phyloP scores from a whole-genome alignment of 2,329 filamentous ascomycete genomes.

The Zasmidium cellare region DNA sequence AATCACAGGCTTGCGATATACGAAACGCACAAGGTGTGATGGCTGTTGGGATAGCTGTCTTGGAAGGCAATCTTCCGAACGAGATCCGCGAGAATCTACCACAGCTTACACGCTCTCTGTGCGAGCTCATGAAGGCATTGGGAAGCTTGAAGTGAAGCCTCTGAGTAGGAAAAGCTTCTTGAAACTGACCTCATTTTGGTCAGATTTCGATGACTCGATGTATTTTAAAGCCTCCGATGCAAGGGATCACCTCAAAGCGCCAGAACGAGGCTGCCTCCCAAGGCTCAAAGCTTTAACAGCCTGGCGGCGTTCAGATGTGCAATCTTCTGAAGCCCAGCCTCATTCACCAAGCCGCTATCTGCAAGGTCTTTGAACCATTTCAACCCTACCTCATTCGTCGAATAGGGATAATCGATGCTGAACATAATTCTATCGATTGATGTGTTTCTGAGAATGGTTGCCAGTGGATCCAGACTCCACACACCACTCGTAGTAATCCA shows the following conservation, averaged over 20 bases:
- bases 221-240: too few species aligned
- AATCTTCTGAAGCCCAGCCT: slow-evolving; percentile 52
- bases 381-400: slow-evolving; percentile 51
- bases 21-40: slow-evolving; percentile 19
- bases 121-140: slow-evolving; percentile 24
- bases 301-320: slow-evolving; percentile 53
- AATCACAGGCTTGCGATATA: slow-evolving; percentile 11
- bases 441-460: slow-evolving; percentile 38
- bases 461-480: slow-evolving; percentile 53
- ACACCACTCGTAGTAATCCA: slow-evolving; percentile 56
- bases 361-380: slow-evolving; percentile 54
- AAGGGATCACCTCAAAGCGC: too few species aligned
- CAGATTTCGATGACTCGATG: too few species aligned
- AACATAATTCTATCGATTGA: slow-evolving; percentile 54
- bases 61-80: slow-evolving; percentile 24
- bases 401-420: slow-evolving; percentile 62
- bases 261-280: too few species aligned
- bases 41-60: slow-evolving; percentile 16
- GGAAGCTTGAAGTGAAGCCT: slow-evolving; percentile 14
- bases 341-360: slow-evolving; percentile 51
- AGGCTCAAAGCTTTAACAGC: slow-evolving; percentile 41
- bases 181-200: too few species aligned
- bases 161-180: neutral
- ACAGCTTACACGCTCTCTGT: slow-evolving; percentile 23
- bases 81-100: slow-evolving; percentile 19